Conservation (phyloP, 2,329 filamentous ascomycete genomes). For the Fusarium marasasianum region DNA sequence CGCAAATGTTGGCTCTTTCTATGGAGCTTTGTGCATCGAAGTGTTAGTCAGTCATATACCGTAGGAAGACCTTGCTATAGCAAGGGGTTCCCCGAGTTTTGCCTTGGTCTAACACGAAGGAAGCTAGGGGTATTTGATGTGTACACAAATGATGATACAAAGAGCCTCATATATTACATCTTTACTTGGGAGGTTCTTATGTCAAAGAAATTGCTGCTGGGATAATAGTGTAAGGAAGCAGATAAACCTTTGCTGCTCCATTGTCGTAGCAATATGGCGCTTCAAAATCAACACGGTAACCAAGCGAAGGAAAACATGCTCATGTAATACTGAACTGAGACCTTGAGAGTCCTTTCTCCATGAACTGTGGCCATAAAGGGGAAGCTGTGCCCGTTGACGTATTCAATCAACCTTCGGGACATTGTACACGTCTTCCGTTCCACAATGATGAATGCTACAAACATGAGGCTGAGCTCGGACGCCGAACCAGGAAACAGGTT, state of each 20-base stretch:
- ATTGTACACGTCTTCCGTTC: rapidly evolving
- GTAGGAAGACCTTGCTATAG: too few relatives aligned
- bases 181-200: too few relatives aligned
- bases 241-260: neutral
- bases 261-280: rapidly evolving
- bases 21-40: rapidly evolving
- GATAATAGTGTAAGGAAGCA: too few relatives aligned
- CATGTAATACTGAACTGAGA: too few relatives aligned
- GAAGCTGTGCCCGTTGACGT: rapidly evolving
- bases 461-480: neutral
- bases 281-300: neutral
- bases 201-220: rapidly evolving
- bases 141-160: rapidly evolving
- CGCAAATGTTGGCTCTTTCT: rapidly evolving
- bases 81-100: too few relatives aligned
- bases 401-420: rapidly evolving
- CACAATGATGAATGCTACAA: neutral
- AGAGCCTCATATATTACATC: too few relatives aligned
- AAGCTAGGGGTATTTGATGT: neutral
- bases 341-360: too few relatives aligned
- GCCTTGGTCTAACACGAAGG: too few relatives aligned
- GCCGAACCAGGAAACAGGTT: rapidly evolving
- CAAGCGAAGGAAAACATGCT: rapidly evolving
- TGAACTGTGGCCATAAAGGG: rapidly evolving
- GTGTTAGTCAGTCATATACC: too few relatives aligned